phyloP scores from a whole-genome alignment of 2,329 filamentous ascomycete species.

The Pseudocercospora crystallina region DNA sequence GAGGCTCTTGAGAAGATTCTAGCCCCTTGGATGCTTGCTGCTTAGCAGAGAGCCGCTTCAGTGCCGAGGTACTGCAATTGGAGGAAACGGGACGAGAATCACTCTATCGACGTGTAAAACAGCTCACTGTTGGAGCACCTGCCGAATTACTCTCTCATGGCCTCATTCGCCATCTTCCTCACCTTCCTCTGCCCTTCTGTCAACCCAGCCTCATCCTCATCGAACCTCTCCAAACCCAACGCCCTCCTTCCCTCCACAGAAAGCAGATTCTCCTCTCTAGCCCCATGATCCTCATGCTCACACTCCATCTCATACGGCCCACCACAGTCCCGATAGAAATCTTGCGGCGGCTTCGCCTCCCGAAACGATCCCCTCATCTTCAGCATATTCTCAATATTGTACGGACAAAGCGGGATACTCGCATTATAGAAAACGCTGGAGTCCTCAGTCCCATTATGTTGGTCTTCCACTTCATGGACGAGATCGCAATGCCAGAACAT shows the following conservation, averaged over 20 bases:
- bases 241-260: slow-evolving; percentile 8
- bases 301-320: slow-evolving; percentile 7
- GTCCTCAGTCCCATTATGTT: slow-evolving; percentile 9
- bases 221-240: slow-evolving; percentile 6
- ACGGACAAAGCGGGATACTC: slow-evolving; percentile 8
- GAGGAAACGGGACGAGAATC: too few relatives aligned
- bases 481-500: slow-evolving; percentile 18
- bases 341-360: slow-evolving; percentile 3
- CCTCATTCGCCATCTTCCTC: slow-evolving; percentile 10
- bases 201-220: slow-evolving; percentile 8
- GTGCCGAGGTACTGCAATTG: too few relatives aligned
- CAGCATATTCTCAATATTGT: slow-evolving; percentile 13
- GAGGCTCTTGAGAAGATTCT: too few relatives aligned
- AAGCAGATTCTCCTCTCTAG: slow-evolving; percentile 10
- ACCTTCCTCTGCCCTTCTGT: slow-evolving; percentile 4
- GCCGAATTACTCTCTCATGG: slow-evolving; percentile 4
- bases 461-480: slow-evolving; percentile 11
- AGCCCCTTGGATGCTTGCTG: too few relatives aligned
- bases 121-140: too few relatives aligned
- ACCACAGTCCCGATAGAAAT: slow-evolving; percentile 5
- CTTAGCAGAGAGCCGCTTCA: too few relatives aligned
- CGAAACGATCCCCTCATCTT: slow-evolving; percentile 8
- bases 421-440: slow-evolving; percentile 16
- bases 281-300: slow-evolving; percentile 10
- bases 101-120: too few relatives aligned